phyloP scores from a whole-genome alignment of 306 rosid species.

The Pterocarpus macrocarpus region DNA sequence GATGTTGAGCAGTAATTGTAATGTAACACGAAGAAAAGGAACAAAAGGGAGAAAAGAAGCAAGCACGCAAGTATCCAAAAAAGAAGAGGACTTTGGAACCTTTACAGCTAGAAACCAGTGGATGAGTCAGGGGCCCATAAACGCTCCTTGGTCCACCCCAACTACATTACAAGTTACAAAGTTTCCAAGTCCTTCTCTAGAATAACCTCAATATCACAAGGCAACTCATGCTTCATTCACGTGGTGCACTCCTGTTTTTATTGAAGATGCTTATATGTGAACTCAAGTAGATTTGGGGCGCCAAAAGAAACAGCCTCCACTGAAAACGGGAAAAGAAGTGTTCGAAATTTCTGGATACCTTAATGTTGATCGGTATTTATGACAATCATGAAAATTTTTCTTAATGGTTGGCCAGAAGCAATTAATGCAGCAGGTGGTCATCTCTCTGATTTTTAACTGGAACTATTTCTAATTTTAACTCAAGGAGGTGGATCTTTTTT shows the following conservation, averaged over 20 bases:
- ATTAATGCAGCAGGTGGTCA: neutral
- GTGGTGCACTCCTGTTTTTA: conserved; percentile 1
- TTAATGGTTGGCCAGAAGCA: conserved; percentile 18
- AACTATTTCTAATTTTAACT: too few relatives aligned
- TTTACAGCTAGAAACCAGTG: conserved; percentile 43
- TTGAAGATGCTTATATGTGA: conserved; percentile 1
- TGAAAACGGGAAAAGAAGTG: neutral
- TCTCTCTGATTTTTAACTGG: too few relatives aligned
- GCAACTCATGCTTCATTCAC: neutral
- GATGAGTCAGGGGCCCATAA: neutral
- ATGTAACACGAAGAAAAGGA: neutral
- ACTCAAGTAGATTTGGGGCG: conserved; percentile 16
- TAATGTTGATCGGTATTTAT: conserved; percentile 2
- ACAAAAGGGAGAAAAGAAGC: conserved; percentile 29
- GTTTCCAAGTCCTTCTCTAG: neutral
- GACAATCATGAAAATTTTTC: neutral
- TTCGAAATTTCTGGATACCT: conserved; percentile 23
- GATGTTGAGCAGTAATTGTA: neutral
- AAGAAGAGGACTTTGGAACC: conserved; percentile 23
- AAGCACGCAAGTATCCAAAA: conserved; percentile 26
- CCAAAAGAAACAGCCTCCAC: neutral
- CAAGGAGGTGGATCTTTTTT: too few relatives aligned
- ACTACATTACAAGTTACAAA: neutral
- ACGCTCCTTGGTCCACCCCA: conserved; percentile 31
- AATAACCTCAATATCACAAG: neutral